Evolutionary conservation across 208 protist genomes (phyloP).

Genomic region (Trypanosoma scelopori): DNA sequence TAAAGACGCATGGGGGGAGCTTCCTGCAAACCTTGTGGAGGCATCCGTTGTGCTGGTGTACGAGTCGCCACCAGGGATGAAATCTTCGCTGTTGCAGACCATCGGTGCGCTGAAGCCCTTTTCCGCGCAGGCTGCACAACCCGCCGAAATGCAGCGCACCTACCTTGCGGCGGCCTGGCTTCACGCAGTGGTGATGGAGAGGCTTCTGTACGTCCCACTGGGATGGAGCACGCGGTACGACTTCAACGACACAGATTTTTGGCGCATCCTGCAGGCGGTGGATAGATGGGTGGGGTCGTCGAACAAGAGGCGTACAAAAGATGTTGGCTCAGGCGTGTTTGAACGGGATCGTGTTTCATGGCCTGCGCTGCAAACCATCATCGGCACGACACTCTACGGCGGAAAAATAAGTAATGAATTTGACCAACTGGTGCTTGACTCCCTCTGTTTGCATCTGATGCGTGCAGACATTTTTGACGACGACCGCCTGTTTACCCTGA

Average conservation of each 20-base stretch:
- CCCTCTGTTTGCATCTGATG: slow-evolving; percentile 90
- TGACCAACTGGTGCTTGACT: slow-evolving; percentile 94
- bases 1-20: slow-evolving; percentile 10
- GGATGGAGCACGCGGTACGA: slow-evolving; percentile 99
- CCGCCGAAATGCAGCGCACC: slow-evolving; percentile 91
- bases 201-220: slow-evolving; percentile 95
- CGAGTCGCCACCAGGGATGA: slow-evolving; percentile 96
- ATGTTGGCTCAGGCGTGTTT: not conserved
- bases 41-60: slow-evolving; percentile 90
- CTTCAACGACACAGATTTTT: slow-evolving; percentile 97
- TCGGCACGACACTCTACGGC: slow-evolving; percentile 95
- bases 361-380: slow-evolving; percentile 92
- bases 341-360: slow-evolving; percentile 89
- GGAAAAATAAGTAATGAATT: slow-evolving; percentile 97
- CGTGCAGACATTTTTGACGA: slow-evolving; percentile 63
- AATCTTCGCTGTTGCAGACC: slow-evolving; percentile 52
- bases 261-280: slow-evolving; percentile 90
- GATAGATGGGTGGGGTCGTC: slow-evolving; percentile 86
- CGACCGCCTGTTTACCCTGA: slow-evolving; percentile 31
- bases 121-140: not conserved
- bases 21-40: slow-evolving; percentile 81
- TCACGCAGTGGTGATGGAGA: slow-evolving; percentile 96
- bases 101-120: slow-evolving; percentile 15
- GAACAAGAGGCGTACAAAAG: slow-evolving; percentile 36
- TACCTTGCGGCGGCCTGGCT: slow-evolving; percentile 97